Evolutionary conservation across 1,284 basidiomycete species (phyloP).

Genomic region (Termitomyces sp.): DNA sequence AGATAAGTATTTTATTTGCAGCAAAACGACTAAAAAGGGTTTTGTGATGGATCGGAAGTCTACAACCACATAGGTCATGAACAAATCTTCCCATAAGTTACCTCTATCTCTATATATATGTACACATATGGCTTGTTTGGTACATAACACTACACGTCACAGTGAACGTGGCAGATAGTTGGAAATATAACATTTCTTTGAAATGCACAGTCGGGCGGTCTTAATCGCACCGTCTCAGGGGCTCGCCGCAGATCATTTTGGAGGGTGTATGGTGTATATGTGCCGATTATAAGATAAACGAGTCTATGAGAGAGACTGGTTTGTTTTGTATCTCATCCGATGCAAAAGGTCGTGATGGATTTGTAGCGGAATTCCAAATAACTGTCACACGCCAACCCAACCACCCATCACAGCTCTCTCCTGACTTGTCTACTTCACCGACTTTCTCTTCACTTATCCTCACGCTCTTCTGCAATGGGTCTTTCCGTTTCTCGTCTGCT

Average conservation of each 20-base stretch:
- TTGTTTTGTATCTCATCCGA: background rate
- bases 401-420: conserved; percentile 22
- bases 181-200: background rate
- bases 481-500: conserved; percentile 80
- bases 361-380: conserved; percentile 37
- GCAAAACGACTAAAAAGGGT: no score
- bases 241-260: background rate
- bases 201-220: background rate
- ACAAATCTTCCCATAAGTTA: background rate
- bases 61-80: background rate
- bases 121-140: background rate
- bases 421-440: conserved; percentile 34
- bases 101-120: background rate
- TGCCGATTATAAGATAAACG: conserved; percentile 8
- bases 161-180: conserved; percentile 1
- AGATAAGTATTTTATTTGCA: background rate
- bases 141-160: background rate
- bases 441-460: conserved; percentile 30
- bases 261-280: conserved; percentile 2
- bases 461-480: conserved; percentile 64
- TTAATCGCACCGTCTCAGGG: background rate
- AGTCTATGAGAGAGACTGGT: background rate
- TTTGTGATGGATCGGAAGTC: background rate
- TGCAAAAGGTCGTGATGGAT: conserved; percentile 18
- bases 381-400: conserved; percentile 35